These are phyloP conservation scores for Rhynchospora tenuis DNA, from an alignment of 176 grass and related monocot species.

Conservation along the genomic window DNA sequence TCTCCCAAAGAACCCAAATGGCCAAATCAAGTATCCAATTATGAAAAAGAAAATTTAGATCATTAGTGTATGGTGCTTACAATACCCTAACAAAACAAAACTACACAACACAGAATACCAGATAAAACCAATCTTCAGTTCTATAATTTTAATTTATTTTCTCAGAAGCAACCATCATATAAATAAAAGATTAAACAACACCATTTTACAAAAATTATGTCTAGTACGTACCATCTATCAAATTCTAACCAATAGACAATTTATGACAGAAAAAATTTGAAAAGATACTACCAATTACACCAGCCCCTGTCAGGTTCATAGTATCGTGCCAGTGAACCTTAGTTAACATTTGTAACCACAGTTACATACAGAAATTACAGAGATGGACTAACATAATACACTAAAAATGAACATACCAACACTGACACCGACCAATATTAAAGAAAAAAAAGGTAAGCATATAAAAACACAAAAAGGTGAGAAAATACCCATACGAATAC, in stretches of 20 bases:
- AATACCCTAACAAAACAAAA: neutral
- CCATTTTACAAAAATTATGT: neutral
- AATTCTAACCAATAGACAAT: neutral
- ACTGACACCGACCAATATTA: conserved; percentile 8
- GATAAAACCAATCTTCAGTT: neutral
- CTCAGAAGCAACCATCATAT: neutral
- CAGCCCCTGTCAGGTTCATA: neutral
- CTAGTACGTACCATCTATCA: neutral
- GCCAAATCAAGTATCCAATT: neutral
- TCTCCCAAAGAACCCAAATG: neutral
- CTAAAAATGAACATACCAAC: conserved; percentile 22
- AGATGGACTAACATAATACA: neutral
- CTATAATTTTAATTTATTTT: neutral
- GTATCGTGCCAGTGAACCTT: neutral
- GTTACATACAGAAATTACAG: conserved; percentile 25
- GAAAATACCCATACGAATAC: conserved; percentile 4
- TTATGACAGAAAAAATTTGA: conserved; percentile 8
- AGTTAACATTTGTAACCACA: neutral
- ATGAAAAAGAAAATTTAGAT: neutral
- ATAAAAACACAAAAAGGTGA: neutral
- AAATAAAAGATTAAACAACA: neutral
- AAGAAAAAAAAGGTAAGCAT: conserved; percentile 6
- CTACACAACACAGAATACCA: neutral
- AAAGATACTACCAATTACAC: conserved; percentile 9
- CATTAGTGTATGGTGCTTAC: neutral